These are phyloP conservation scores for Patellaria atrata DNA, from an alignment of 495 filamentous ascomycete genomes.

Conservation along the genomic window DNA sequence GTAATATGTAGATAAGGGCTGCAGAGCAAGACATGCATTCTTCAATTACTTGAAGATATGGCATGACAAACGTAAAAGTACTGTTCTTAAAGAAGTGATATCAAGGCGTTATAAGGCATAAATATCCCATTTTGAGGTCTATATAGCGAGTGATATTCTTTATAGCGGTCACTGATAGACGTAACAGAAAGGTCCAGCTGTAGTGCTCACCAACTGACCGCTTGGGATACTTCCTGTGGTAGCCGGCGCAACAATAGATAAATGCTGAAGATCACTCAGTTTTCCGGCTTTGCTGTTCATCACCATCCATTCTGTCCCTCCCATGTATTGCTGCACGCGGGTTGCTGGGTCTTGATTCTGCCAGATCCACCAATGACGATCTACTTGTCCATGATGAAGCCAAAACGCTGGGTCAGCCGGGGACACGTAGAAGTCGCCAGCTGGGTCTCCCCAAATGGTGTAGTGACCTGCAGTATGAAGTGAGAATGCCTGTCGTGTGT, in stretches of 20 bases:
- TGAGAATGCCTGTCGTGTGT: constrained; percentile 2
- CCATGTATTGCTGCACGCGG: background rate
- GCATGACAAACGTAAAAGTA: no score
- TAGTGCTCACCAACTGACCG: constrained; percentile 15
- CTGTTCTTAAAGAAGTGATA: no score
- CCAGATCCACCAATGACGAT: constrained; percentile 20
- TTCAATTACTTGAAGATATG: no score
- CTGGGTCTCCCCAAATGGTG: constrained; percentile 16
- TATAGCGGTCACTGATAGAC: constrained; percentile 17
- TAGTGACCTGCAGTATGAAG: constrained; percentile 13
- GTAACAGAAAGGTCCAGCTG: constrained; percentile 15
- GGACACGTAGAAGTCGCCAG: constrained; percentile 13
- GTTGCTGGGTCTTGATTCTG: constrained; percentile 9
- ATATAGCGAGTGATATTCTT: no score
- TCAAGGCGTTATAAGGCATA: no score
- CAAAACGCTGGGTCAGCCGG: constrained; percentile 15
- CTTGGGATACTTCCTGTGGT: constrained; percentile 8
- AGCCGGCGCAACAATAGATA: constrained; percentile 11
- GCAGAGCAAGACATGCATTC: no score
- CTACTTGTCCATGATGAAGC: constrained; percentile 17
- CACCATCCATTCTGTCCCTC: constrained; percentile 16
- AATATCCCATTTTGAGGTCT: no score
- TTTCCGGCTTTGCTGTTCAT: constrained; percentile 10
- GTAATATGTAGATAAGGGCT: no score
- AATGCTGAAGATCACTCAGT: constrained; percentile 13